Base-by-base conservation (phyloP, 2,329 filamentous ascomycete genomes). In the Trichoderma lentiforme region DNA sequence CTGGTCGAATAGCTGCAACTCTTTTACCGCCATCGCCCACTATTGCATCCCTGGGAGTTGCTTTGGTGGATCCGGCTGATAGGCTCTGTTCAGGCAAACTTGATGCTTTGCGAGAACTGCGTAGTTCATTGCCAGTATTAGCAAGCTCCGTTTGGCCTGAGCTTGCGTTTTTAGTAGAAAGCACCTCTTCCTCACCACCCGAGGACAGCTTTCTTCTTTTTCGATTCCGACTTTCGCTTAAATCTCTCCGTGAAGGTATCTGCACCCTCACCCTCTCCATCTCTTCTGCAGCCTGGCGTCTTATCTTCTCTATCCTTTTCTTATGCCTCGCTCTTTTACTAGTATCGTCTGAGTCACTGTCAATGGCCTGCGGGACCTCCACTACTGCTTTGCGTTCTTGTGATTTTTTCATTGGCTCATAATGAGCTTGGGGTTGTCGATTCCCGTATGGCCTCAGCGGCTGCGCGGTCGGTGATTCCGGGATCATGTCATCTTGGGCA, bases 381-480 rank as follows among this genome's bases (percentile, higher is more conserved):
- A 77, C 76, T 21, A 72, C 75, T 1, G 73, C 73, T 61, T 81
- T 81, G 36, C 83, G 79, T 74, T 85, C 81, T 63, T 86, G 85
- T 0, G 85, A 86, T 63, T 83, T 79, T 57, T 80, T 79, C 83
- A 85, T 83, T 1, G 83, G 82, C 73, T 84, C 84, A 71, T 86
- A 87, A 24, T 82, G 79, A 4, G 78, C 78, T 57, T 83, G 79
- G 0, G 83, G 84, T n/a, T 78, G 78, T 24, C 74, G 77, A 4
- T 70, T 74, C 11, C 73, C 73, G 3, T 74, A 75, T 3, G 75
- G 76, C 57, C 73, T 78, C 9, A 75, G 73, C 28, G 73, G 68
- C 53, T 76, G 74, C 3, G 76, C 74, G 5, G 78, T 77, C 0
- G 82, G 81, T 2, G 82, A 83, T 60, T 83, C 81, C 11, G 81